Percentiles rank a stretch among this genome's conserved stretches.
These are phyloP conservation scores for Alternaria tenuissima DNA, from an alignment of 2,329 filamentous ascomycete species.

Conservation along the genomic window DNA sequence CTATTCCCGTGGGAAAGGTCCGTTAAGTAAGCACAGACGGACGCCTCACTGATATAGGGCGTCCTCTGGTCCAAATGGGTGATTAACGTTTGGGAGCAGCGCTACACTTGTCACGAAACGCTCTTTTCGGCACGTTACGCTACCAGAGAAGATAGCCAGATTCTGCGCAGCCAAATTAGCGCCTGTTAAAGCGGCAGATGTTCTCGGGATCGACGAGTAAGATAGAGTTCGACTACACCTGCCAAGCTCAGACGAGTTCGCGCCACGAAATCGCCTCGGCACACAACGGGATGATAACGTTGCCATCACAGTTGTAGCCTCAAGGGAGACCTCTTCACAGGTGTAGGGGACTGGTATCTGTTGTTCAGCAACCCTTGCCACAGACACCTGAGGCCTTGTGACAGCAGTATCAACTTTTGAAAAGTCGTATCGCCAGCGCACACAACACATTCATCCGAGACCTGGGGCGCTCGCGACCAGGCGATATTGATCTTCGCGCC, in stretches of 20 bases:
- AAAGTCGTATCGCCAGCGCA: not conserved
- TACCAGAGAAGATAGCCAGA: not conserved
- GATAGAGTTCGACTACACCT: constrained; percentile 9
- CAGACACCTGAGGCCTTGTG: not conserved
- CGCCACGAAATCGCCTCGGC: not conserved
- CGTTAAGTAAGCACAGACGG: not conserved
- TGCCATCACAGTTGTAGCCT: not conserved
- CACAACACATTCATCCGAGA: not conserved
- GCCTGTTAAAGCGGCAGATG: constrained; percentile 8
- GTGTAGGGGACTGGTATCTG: not conserved
- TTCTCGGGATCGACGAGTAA: not conserved
- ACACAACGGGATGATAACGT: not conserved
- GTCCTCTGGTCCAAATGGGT: not conserved
- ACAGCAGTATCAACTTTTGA: not conserved
- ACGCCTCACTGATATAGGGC: not conserved
- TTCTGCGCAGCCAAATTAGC: not conserved
- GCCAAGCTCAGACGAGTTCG: constrained; percentile 7
- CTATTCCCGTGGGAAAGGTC: not conserved
- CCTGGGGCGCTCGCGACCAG: not conserved
- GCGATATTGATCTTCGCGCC: not conserved
- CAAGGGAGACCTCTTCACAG: not conserved
- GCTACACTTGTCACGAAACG: constrained; percentile 10
- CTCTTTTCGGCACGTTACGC: constrained; percentile 11
- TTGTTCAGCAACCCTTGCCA: not conserved
- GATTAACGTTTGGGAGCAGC: not conserved